Percentiles rank a stretch among this genome's conserved stretches.
phyloP scores from a whole-genome alignment of 208 protist genomes.

The Leishmania tropica region DNA sequence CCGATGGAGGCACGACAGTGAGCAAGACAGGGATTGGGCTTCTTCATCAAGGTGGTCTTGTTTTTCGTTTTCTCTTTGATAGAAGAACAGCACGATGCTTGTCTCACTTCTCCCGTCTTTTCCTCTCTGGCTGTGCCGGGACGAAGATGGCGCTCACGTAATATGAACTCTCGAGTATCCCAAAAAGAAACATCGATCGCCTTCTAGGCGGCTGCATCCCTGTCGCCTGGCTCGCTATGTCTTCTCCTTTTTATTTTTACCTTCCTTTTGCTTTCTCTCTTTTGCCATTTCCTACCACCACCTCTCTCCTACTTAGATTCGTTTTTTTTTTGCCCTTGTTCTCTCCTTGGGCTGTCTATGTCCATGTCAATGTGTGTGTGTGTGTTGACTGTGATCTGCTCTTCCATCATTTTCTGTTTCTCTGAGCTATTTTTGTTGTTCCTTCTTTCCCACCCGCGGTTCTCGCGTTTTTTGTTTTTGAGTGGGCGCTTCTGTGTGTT shows the following conservation, averaged over 20 bases:
- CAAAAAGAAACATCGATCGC: background rate
- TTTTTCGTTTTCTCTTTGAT: background rate
- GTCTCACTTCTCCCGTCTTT: too few species aligned
- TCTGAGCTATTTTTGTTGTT: background rate
- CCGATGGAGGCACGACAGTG: background rate
- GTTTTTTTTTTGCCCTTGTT: background rate
- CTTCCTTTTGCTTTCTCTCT: constrained; percentile 4
- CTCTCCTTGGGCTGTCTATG: background rate
- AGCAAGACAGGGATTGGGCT: background rate
- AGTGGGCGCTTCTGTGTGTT: background rate
- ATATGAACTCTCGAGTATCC: background rate
- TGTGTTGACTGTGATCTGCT: background rate
- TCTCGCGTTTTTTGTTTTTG: background rate
- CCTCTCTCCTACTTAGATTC: background rate
- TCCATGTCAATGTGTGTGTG: constrained; percentile 3
- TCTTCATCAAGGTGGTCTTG: background rate
- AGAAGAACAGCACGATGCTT: background rate
- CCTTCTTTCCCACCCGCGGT: background rate
- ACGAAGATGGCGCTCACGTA: background rate
- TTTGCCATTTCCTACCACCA: too few species aligned
- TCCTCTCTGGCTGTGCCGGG: too few species aligned
- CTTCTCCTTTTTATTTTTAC: constrained; percentile 2
- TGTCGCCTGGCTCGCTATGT: background rate
- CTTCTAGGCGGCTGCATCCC: background rate
- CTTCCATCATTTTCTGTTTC: background rate